phyloP scores from a whole-genome alignment of 805 yeast genomes.

The Candida anglica region DNA sequence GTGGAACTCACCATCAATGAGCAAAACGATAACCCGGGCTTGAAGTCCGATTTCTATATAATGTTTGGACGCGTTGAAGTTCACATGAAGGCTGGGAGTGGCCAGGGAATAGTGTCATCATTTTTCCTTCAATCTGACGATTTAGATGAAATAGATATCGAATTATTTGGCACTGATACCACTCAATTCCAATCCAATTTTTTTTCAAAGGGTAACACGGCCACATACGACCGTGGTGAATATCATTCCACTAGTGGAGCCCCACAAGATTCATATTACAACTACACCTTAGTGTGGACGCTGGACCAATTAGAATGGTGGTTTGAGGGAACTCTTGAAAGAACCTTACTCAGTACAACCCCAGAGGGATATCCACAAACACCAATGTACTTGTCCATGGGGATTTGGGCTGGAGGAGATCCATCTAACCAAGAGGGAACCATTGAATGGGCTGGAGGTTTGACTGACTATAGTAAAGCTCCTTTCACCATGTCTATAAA shows the following conservation, averaged over 20 bases:
- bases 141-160: conserved; percentile 82
- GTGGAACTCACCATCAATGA: conserved; percentile 51
- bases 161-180: conserved; percentile 78
- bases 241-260: conserved; percentile 50
- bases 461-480: conserved; percentile 55
- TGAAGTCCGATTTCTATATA: conserved; percentile 71
- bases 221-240: conserved; percentile 75
- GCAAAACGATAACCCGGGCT: conserved; percentile 70
- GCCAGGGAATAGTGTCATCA: conserved; percentile 75
- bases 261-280: conserved; percentile 62
- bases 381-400: conserved; percentile 68
- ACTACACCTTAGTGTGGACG: conserved; percentile 83
- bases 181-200: conserved; percentile 72
- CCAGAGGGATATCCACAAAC: conserved; percentile 79
- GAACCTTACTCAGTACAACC: conserved; percentile 53
- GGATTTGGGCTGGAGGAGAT: conserved; percentile 83
- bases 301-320: conserved; percentile 60
- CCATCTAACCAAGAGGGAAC: conserved; percentile 59
- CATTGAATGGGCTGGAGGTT: conserved; percentile 79
- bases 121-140: conserved; percentile 77
- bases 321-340: conserved; percentile 61
- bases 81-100: conserved; percentile 63
- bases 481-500: conserved; percentile 67
- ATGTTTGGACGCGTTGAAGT: conserved; percentile 84
- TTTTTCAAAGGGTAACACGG: conserved; percentile 74